These are phyloP conservation scores for Graphiopsis chlorocephala DNA, from an alignment of 2,329 filamentous ascomycete species.

Conservation along the genomic window DNA sequence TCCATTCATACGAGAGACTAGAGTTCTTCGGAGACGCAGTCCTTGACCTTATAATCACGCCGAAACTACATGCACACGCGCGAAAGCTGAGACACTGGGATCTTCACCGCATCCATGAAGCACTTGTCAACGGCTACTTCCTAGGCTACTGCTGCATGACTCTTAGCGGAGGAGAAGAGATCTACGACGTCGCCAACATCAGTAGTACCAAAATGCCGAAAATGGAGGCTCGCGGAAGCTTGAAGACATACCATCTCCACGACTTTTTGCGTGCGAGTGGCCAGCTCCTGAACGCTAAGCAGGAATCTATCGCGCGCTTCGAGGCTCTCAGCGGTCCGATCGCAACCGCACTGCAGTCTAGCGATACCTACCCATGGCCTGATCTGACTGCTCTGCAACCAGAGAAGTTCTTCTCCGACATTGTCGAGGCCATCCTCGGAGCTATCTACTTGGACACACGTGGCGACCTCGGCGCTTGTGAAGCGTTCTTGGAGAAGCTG, in stretches of 20 bases:
- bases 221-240: neutral
- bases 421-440: constrained; percentile 77
- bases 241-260: constrained; percentile 25
- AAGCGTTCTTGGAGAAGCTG: constrained; percentile 57
- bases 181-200: constrained; percentile 23
- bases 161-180: constrained; percentile 40
- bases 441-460: constrained; percentile 78
- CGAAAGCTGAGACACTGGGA: constrained; percentile 50
- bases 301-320: constrained; percentile 47
- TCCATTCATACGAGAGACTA: constrained; percentile 67
- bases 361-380: constrained; percentile 70
- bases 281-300: constrained; percentile 50
- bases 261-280: constrained; percentile 31
- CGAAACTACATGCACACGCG: constrained; percentile 55
- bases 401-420: constrained; percentile 78
- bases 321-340: constrained; percentile 50
- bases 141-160: constrained; percentile 74
- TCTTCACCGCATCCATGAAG: constrained; percentile 76
- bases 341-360: constrained; percentile 48
- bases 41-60: constrained; percentile 73
- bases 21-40: constrained; percentile 88
- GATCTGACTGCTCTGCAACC: constrained; percentile 63
- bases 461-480: constrained; percentile 60
- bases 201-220: neutral
- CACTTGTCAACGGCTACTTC: constrained; percentile 76